Conservation (phyloP, 2,329 filamentous ascomycete species). For the Trichoderma brevicompactum region DNA sequence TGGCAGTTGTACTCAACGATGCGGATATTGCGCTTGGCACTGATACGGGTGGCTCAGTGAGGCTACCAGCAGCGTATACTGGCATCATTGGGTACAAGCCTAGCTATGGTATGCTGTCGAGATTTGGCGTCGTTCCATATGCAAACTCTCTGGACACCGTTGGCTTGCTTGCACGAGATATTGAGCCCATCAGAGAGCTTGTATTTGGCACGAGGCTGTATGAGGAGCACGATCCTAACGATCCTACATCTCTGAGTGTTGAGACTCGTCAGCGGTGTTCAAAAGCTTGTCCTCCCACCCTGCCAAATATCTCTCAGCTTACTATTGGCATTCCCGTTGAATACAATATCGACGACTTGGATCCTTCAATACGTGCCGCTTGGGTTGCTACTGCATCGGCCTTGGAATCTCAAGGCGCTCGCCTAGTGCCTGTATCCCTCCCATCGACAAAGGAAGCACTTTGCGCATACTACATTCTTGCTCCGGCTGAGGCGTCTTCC, state of each 20-base stretch:
- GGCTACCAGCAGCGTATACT: conserved; percentile 85
- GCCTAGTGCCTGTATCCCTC: conserved; percentile 75
- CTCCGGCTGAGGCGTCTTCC: conserved; percentile 91
- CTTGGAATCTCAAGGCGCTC: conserved; percentile 69
- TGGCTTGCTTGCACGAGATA: conserved; percentile 68
- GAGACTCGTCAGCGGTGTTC: conserved; percentile 58
- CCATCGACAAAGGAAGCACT: conserved; percentile 84
- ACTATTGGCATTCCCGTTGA: conserved; percentile 68
- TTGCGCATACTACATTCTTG: conserved; percentile 93
- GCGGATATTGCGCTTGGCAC: conserved; percentile 76
- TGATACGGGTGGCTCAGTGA: conserved; percentile 88
- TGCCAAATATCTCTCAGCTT: conserved; percentile 42
- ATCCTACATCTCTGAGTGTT: conserved; percentile 72
- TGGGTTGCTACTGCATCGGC: conserved; percentile 68
- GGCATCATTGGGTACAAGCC: conserved; percentile 87
- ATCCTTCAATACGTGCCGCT: conserved; percentile 66
- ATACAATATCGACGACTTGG: conserved; percentile 86
- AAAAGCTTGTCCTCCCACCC: conserved; percentile 35
- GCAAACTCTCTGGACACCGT: conserved; percentile 93
- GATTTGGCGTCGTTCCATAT: conserved; percentile 87
- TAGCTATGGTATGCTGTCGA: conserved; percentile 83
- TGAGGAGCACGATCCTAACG: conserved; percentile 64
- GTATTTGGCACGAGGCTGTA: conserved; percentile 55
- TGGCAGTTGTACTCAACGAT: conserved; percentile 70
- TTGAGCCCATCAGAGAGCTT: conserved; percentile 56